Evolutionary conservation across 83 land plant genomes (phyloP), one percentile per base, ranked within the genome.

Genomic region (Diphasiastrum complanatum): DNA sequence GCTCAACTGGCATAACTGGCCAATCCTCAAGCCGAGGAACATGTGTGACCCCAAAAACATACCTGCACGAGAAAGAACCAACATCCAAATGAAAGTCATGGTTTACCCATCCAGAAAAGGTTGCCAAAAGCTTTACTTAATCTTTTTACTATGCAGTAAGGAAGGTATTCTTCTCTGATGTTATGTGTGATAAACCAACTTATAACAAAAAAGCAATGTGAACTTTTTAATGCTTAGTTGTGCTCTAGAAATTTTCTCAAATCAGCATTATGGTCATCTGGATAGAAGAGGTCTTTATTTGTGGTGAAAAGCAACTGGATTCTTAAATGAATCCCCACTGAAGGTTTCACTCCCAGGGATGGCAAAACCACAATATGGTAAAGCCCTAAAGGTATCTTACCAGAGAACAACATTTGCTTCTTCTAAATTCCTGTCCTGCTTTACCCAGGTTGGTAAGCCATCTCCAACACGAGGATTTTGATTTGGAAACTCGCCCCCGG

Each of bases 1-100:
- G 83, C n/a, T 93, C 99, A 43, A 93, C 99, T 3, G 99, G 99
- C 99, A 93, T 93, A 45, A 93, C 99, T 43, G 99, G 99, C 99
- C 99, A 93, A 63, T 93, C 99, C 68, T 93, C 99, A 75, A 93
- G 66, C 22, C 99, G 77, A 59, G 99, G 99, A 30, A 93, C 71
- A 60, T 93, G 99, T 11, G 96, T 89, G 5, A 89, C 61, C 37
- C 99, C 99, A 70, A 93, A 93, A 1, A 88, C 83, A 76, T 93
- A 93, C 99, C 99, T 93, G 77, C 55, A 72, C 26, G 57, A 35
- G 64, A n/a, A n/a, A n/a, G n/a, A n/a, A n/a, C n/a, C n/a, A n/a
- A n/a, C n/a, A n/a, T n/a, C n/a, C n/a, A n/a, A n/a, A n/a, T n/a
- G n/a, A n/a, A n/a, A n/a, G n/a, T n/a, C n/a, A n/a, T n/a, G n/a